These are phyloP conservation scores for Onygenales sp. DNA, from an alignment of 2,329 filamentous ascomycete genomes.

Conservation along the genomic window DNA sequence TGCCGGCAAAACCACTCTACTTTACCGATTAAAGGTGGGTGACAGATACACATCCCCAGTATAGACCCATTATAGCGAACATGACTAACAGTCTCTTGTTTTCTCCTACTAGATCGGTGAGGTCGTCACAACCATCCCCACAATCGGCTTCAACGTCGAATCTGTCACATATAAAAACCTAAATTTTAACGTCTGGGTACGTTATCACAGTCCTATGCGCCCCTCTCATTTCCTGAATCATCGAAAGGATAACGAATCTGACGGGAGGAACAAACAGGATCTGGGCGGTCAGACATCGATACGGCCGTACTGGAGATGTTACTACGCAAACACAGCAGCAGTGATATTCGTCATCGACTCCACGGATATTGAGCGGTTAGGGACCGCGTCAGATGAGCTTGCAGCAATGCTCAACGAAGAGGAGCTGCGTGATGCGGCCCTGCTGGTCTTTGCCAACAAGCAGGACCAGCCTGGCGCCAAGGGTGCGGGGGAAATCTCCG, in stretches of 20 bases:
- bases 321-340: conserved; percentile 96
- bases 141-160: conserved; percentile 98
- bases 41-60: neutral
- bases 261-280: conserved; percentile 47
- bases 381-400: conserved; percentile 87
- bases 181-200: conserved; percentile 97
- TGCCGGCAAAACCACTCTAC: conserved; percentile 91
- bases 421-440: conserved; percentile 81
- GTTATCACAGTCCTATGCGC: conserved; percentile 19
- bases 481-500: conserved; percentile 91
- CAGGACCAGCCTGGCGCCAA: conserved; percentile 96
- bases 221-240: neutral
- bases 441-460: conserved; percentile 97
- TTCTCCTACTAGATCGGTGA: conserved; percentile 67
- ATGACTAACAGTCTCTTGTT: neutral
- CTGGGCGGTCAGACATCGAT: conserved; percentile 97
- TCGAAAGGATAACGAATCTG: conserved; percentile 1
- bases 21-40: conserved; percentile 86
- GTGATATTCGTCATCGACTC: conserved; percentile 98
- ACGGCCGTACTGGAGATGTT: conserved; percentile 97
- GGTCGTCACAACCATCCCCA: conserved; percentile 97
- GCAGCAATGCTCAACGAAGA: conserved; percentile 95
- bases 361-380: conserved; percentile 90
- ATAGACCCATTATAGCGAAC: neutral
- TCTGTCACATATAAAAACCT: conserved; percentile 97